These are phyloP conservation scores for Rhynchospora tenuis DNA, from an alignment of 176 grass and related monocot species.

Conservation along the genomic window DNA sequence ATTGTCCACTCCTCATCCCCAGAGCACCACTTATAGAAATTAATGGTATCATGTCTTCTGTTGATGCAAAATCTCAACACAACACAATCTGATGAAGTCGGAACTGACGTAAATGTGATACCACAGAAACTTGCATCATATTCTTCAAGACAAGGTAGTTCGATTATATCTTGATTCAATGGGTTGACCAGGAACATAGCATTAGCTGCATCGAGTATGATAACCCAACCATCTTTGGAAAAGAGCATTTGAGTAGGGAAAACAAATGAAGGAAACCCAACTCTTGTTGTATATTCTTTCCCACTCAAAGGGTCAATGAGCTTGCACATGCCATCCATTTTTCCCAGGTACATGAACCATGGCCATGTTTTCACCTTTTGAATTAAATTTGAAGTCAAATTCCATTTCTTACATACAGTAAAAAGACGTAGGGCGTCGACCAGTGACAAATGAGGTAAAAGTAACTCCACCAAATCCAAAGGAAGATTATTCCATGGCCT, in stretches of 20 bases:
- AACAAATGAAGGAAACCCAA: neutral
- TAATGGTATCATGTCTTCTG: neutral
- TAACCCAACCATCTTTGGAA: neutral
- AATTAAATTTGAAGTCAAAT: neutral
- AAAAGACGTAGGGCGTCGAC: neutral
- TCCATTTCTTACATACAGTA: conserved; percentile 16
- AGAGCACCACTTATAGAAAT: neutral
- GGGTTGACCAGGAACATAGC: neutral
- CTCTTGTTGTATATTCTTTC: neutral
- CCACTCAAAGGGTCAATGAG: neutral
- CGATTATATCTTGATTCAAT: neutral
- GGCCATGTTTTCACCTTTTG: neutral
- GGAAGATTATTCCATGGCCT: conserved; percentile 14
- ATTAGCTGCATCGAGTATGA: neutral
- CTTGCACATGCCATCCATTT: neutral
- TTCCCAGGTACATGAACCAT: neutral
- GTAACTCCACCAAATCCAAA: conserved; percentile 15
- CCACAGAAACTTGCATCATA: neutral
- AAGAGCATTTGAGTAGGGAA: neutral
- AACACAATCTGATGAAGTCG: neutral
- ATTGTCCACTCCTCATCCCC: neutral
- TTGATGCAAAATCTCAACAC: neutral
- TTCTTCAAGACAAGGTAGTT: neutral
- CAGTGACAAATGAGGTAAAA: neutral
- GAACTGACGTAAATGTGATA: neutral